Evolutionary conservation across 2,329 filamentous ascomycete genomes (phyloP).

Genomic region (Elsinoe necatrix): DNA sequence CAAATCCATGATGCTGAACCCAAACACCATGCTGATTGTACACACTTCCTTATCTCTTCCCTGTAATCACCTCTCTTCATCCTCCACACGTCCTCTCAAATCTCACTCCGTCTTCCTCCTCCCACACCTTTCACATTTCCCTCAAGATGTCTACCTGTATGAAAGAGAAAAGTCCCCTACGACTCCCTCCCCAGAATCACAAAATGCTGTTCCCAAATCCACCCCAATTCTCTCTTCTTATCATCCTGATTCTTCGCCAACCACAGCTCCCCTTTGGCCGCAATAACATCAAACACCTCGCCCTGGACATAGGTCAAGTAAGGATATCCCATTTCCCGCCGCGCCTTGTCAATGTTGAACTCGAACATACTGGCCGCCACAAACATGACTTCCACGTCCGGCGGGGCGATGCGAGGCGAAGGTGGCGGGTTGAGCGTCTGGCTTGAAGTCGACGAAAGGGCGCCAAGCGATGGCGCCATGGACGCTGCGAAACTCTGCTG

Average conservation of each 20-base stretch:
- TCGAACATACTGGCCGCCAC: slow-evolving; percentile 90
- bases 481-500: not conserved
- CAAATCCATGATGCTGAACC: not conserved
- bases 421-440: slow-evolving; percentile 14
- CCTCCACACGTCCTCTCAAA: too few relatives aligned
- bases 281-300: slow-evolving; percentile 68
- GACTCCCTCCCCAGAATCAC: slow-evolving; percentile 19
- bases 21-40: slow-evolving; percentile 2
- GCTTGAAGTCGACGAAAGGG: slow-evolving; percentile 12
- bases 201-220: slow-evolving; percentile 99
- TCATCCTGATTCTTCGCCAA: slow-evolving; percentile 97
- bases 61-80: not conserved
- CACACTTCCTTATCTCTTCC: not conserved
- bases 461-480: slow-evolving; percentile 6
- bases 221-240: slow-evolving; percentile 66
- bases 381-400: slow-evolving; percentile 56
- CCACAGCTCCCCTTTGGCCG: slow-evolving; percentile 95
- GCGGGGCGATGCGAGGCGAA: slow-evolving; percentile 20
- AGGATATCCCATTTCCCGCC: slow-evolving; percentile 87
- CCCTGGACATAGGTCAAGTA: slow-evolving; percentile 93
- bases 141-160: not conserved
- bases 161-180: not conserved
- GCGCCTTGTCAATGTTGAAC: slow-evolving; percentile 89
- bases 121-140: not conserved
- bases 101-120: not conserved